Evolutionary conservation across 768 basidiomycete species (phyloP).

Genomic region (Cystofilobasidium ferigula): DNA sequence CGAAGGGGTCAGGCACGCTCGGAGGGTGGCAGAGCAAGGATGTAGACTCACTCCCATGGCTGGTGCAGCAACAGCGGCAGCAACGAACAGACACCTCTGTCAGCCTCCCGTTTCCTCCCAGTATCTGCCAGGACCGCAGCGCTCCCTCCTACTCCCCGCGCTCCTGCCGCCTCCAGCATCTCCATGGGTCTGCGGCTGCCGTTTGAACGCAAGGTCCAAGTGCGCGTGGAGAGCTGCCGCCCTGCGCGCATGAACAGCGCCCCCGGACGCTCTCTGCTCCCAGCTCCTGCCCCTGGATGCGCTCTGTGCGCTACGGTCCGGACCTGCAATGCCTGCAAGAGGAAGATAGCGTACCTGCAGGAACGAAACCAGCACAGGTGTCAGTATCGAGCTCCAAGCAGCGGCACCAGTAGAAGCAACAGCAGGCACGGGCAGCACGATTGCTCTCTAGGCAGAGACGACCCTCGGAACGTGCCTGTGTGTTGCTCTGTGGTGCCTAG

Average conservation of each 20-base stretch:
- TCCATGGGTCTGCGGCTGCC: too few species aligned
- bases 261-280: too few species aligned
- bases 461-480: neutral
- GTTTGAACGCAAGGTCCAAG: too few species aligned
- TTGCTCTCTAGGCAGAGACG: neutral
- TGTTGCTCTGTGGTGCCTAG: neutral
- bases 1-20: neutral
- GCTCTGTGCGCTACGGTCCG: neutral
- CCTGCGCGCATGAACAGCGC: too few species aligned
- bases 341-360: neutral
- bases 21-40: neutral
- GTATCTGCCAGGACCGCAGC: too few species aligned
- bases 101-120: too few species aligned
- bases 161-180: too few species aligned
- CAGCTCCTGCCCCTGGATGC: neutral
- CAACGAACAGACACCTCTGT: too few species aligned
- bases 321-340: neutral
- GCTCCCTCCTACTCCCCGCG: too few species aligned
- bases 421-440: too few species aligned
- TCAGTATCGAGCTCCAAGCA: neutral
- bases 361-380: neutral
- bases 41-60: slow-evolving; percentile 18
- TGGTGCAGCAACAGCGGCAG: neutral
- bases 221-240: too few species aligned
- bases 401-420: neutral